Conservation (phyloP, 768 basidiomycete species). For the Suillus americanus region DNA sequence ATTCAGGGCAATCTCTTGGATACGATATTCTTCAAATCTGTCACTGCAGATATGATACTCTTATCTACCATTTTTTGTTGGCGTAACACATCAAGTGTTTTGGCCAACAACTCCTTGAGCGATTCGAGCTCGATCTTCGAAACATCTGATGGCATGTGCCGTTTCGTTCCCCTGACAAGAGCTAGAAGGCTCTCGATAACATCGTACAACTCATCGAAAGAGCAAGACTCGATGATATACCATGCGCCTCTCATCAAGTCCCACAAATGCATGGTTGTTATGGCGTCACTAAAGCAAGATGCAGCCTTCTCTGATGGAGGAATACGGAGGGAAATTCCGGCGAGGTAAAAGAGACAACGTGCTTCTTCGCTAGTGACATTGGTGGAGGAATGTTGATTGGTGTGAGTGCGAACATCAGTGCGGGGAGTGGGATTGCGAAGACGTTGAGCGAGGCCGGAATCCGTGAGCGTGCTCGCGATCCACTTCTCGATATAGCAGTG, state of each 20-base stretch:
- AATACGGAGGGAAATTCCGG: not conserved
- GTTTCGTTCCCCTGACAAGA: not conserved
- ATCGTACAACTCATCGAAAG: not conserved
- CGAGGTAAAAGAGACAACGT: not conserved
- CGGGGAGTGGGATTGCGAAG: too few species aligned
- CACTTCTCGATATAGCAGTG: too few species aligned
- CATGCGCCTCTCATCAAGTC: not conserved
- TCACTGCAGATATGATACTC: not conserved
- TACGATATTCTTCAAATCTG: not conserved
- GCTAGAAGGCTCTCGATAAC: not conserved
- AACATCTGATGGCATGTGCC: not conserved
- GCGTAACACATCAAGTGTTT: not conserved
- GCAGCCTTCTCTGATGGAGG: not conserved
- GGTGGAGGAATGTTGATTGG: too few species aligned
- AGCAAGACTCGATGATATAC: not conserved
- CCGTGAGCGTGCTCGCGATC: too few species aligned
- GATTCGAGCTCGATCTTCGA: not conserved
- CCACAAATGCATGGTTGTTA: not conserved
- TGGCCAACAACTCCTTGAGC: not conserved
- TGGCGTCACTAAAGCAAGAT: not conserved
- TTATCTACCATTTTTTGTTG: not conserved
- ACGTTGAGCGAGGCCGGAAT: too few species aligned
- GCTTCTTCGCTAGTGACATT: not conserved
- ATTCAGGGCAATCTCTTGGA: not conserved
- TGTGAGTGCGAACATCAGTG: too few species aligned